These are phyloP conservation scores for Xylaria telfairii DNA, from an alignment of 495 filamentous ascomycete species.

Conservation along the genomic window DNA sequence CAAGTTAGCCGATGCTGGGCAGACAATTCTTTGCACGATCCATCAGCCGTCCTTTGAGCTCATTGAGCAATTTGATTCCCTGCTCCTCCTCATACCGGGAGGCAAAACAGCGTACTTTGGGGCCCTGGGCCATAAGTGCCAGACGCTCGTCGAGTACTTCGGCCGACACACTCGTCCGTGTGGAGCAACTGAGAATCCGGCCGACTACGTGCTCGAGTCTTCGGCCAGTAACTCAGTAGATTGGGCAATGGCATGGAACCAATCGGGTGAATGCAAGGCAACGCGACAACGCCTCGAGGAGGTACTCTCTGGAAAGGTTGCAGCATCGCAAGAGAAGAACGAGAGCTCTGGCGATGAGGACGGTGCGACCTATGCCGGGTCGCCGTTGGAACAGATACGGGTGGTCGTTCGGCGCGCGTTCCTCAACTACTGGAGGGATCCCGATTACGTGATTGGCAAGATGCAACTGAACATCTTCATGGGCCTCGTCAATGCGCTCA, in stretches of 20 bases:
- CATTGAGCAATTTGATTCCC: conserved; percentile 57
- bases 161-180: conserved; percentile 53
- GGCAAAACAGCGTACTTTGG: conserved; percentile 64
- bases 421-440: conserved; percentile 65
- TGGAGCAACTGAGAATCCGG: conserved; percentile 61
- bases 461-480: conserved; percentile 66
- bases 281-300: neutral
- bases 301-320: neutral
- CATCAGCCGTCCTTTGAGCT: conserved; percentile 70
- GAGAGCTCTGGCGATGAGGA: neutral
- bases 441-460: conserved; percentile 66
- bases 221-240: conserved; percentile 57
- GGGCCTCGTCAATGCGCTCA: conserved; percentile 57
- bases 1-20: conserved; percentile 73
- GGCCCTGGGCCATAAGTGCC: conserved; percentile 44
- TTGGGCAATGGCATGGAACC: neutral
- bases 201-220: conserved; percentile 61
- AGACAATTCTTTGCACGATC: conserved; percentile 83
- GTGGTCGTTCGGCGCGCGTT: conserved; percentile 60
- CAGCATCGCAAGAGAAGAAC: neutral
- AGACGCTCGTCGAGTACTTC: conserved; percentile 53
- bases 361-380: conserved; percentile 13
- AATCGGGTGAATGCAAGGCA: conserved; percentile 40
- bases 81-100: conserved; percentile 58
- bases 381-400: conserved; percentile 47